These are phyloP conservation scores for Mucor sp. DNA, from an alignment of 371 early-diverging fungal species.

Conservation along the genomic window DNA sequence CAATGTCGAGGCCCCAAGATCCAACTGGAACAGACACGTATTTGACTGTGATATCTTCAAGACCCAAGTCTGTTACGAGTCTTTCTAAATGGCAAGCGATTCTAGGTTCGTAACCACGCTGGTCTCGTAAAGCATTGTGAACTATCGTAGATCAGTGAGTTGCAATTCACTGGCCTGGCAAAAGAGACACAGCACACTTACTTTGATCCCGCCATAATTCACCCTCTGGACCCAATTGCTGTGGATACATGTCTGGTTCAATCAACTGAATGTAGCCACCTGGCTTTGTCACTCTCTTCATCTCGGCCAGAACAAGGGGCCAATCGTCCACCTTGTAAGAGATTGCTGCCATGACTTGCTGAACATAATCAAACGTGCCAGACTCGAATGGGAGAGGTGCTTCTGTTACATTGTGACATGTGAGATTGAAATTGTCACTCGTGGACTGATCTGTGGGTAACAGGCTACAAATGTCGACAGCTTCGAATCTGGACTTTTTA, in stretches of 20 bases:
- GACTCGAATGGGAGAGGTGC: slow-evolving; percentile 13
- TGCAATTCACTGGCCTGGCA: neutral
- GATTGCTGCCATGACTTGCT: neutral
- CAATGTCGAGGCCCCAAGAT: slow-evolving; percentile 28
- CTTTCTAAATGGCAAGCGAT: slow-evolving; percentile 11
- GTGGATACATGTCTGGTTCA: slow-evolving; percentile 19
- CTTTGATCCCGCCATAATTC: slow-evolving; percentile 14
- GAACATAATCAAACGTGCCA: slow-evolving; percentile 19
- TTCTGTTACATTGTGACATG: slow-evolving; percentile 9
- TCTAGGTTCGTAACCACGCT: slow-evolving; percentile 4
- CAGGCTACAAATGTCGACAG: slow-evolving; percentile 10
- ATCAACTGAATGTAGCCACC: slow-evolving; percentile 30
- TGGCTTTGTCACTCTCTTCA: slow-evolving; percentile 2
- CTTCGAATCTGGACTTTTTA: slow-evolving; percentile 13
- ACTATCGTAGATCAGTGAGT: neutral
- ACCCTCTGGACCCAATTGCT: slow-evolving; percentile 10
- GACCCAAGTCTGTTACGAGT: slow-evolving; percentile 11
- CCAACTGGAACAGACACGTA: slow-evolving; percentile 28
- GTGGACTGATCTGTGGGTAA: neutral
- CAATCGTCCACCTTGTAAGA: slow-evolving; percentile 9
- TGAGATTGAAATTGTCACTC: slow-evolving; percentile 15
- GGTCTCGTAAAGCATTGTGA: neutral
- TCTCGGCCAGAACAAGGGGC: slow-evolving; percentile 8
- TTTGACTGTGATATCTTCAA: slow-evolving; percentile 6
- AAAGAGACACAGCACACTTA: neutral